These are phyloP conservation scores for Ogataea ramenticola DNA, from an alignment of 805 yeast genomes.

Conservation along the genomic window DNA sequence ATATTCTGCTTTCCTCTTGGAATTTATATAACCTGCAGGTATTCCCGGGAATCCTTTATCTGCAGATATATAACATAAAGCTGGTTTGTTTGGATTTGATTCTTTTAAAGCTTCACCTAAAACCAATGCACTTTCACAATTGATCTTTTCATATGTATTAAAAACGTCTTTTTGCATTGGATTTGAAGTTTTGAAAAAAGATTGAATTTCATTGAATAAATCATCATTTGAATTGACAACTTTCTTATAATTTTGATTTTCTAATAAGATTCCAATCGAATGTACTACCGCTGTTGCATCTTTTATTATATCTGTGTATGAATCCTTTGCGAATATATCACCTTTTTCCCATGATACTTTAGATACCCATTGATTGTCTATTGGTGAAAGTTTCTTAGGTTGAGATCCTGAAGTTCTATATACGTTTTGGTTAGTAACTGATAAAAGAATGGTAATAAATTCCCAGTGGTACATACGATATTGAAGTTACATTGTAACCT, in stretches of 20 bases:
- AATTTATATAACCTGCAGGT: slow-evolving; percentile 63
- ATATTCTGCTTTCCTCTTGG: slow-evolving; percentile 73
- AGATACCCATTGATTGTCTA: slow-evolving; percentile 39
- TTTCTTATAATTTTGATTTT: slow-evolving; percentile 60
- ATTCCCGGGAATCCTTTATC: slow-evolving; percentile 62
- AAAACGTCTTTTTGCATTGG: slow-evolving; percentile 48
- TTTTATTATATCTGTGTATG: slow-evolving; percentile 41
- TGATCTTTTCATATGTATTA: slow-evolving; percentile 54
- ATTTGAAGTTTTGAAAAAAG: slow-evolving; percentile 44
- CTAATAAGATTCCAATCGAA: slow-evolving; percentile 70
- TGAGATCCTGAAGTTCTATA: slow-evolving; percentile 43
- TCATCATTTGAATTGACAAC: slow-evolving; percentile 29
- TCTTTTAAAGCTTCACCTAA: slow-evolving; percentile 49
- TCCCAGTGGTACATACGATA: slow-evolving; percentile 32
- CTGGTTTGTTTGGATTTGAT: slow-evolving; percentile 5
- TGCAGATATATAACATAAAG: slow-evolving; percentile 76
- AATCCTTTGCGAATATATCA: slow-evolving; percentile 56
- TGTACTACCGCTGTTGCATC: slow-evolving; percentile 69
- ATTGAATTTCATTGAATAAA: slow-evolving; percentile 27
- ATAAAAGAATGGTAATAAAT: neutral
- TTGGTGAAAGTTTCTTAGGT: slow-evolving; percentile 27
- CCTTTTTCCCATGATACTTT: slow-evolving; percentile 63
- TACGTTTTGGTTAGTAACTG: neutral
- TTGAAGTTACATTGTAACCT: slow-evolving; percentile 62
- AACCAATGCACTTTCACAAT: slow-evolving; percentile 60